Percentiles rank a stretch among this genome's conserved stretches.
phyloP scores from a whole-genome alignment of 2,329 filamentous ascomycete genomes.

The Aspergillus sp. region DNA sequence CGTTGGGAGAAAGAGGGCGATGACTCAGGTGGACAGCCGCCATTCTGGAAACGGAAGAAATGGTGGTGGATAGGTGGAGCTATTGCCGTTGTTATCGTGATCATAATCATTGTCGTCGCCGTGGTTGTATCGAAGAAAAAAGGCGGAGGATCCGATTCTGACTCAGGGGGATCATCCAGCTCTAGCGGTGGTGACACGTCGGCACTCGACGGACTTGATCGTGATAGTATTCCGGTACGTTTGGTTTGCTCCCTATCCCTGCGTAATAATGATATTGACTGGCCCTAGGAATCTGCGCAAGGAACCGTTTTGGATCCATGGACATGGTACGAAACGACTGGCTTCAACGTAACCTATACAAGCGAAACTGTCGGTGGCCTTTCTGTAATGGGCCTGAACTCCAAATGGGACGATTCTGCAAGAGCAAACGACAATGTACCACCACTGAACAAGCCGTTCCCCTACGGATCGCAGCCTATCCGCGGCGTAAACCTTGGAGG shows the following conservation, averaged over 20 bases:
- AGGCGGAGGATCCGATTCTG: slow-evolving; percentile 28
- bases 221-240: slow-evolving; percentile 58
- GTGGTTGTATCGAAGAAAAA: slow-evolving; percentile 67
- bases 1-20: slow-evolving; percentile 49
- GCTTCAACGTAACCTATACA: slow-evolving; percentile 95
- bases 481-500: slow-evolving; percentile 91
- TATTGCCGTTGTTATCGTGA: slow-evolving; percentile 55
- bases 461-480: slow-evolving; percentile 76
- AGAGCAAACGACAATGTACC: slow-evolving; percentile 78
- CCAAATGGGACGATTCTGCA: slow-evolving; percentile 79
- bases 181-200: slow-evolving; percentile 33
- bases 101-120: slow-evolving; percentile 67
- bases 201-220: slow-evolving; percentile 55
- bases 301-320: slow-evolving; percentile 84
- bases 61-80: slow-evolving; percentile 57
- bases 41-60: slow-evolving; percentile 43
- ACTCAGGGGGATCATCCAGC: slow-evolving; percentile 21
- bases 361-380: slow-evolving; percentile 78
- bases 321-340: slow-evolving; percentile 83
- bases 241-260: not conserved
- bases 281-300: slow-evolving; percentile 54
- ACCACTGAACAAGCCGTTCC: slow-evolving; percentile 72
- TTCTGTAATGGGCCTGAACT: slow-evolving; percentile 86
- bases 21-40: slow-evolving; percentile 24
- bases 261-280: slow-evolving; percentile 12